Evolutionary conservation across 345 rosid species (phyloP).

Genomic region (Aurinia saxatilis): DNA sequence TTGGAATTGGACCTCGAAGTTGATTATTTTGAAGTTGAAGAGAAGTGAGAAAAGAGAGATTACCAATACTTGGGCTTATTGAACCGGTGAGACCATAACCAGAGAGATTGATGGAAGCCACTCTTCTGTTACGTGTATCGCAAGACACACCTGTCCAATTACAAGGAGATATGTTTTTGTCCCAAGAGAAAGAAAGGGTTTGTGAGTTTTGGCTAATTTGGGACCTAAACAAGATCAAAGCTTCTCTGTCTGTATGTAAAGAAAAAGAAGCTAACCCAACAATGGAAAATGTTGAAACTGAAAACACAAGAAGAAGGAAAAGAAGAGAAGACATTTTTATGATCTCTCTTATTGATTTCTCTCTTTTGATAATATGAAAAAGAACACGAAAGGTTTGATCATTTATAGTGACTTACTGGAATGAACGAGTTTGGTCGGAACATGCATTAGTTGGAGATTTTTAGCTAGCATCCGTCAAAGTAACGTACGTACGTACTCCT

Average conservation of each 20-base stretch:
- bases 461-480: background rate
- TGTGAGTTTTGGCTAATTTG: conserved; percentile 18
- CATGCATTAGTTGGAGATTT: background rate
- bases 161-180: conserved; percentile 32
- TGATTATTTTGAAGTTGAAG: conserved; percentile 41
- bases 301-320: background rate
- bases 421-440: background rate
- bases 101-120: conserved; percentile 31
- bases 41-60: conserved; percentile 41
- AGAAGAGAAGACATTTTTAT: background rate
- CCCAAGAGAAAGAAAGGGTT: conserved; percentile 34
- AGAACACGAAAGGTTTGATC: background rate
- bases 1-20: conserved; percentile 32
- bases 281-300: background rate
- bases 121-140: conserved; percentile 27
- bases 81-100: conserved; percentile 28
- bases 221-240: conserved; percentile 40
- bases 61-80: conserved; percentile 40
- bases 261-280: conserved; percentile 20
- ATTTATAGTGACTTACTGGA: conserved; percentile 14
- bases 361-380: background rate
- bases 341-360: background rate
- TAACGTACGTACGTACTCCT: background rate
- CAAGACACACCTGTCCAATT: conserved; percentile 48
- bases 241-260: conserved; percentile 31